phyloP scores from a whole-genome alignment of 1,139 yeast genomes.

The Nematodospora anomalae region DNA sequence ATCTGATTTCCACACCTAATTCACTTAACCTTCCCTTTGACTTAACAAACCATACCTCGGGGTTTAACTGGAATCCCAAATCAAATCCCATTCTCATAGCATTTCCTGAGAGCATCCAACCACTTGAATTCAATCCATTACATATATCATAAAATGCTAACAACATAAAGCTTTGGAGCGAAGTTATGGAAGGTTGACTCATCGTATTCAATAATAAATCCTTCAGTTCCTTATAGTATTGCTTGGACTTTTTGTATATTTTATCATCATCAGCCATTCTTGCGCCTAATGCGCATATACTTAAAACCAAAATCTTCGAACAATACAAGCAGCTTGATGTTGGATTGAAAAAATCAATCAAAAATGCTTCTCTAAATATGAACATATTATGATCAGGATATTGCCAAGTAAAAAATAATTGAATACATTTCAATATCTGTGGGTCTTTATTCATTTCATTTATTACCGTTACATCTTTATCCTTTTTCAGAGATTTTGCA shows the following conservation, averaged over 20 bases:
- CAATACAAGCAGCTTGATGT: constrained; percentile 49
- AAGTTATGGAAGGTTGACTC: constrained; percentile 42
- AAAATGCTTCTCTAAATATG: constrained; percentile 64
- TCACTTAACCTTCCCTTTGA: constrained; percentile 29
- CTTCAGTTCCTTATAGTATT: constrained; percentile 51
- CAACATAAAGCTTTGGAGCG: constrained; percentile 49
- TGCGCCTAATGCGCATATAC: constrained; percentile 60
- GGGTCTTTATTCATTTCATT: constrained; percentile 33
- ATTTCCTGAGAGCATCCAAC: constrained; percentile 62
- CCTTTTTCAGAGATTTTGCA: constrained; percentile 22
- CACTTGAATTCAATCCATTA: constrained; percentile 54
- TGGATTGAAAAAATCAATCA: constrained; percentile 56
- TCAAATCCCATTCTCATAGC: constrained; percentile 68
- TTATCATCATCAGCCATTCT: constrained; percentile 46
- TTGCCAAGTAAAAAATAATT: constrained; percentile 62
- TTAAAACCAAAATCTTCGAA: constrained; percentile 49
- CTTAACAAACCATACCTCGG: constrained; percentile 54
- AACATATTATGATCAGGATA: constrained; percentile 66
- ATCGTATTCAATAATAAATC: constrained; percentile 39
- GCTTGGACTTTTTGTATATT: constrained; percentile 35
- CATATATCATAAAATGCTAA: constrained; percentile 60
- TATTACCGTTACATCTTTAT: constrained; percentile 17
- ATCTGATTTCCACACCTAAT: constrained; percentile 53
- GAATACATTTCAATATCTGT: constrained; percentile 49
- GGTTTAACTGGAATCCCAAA: constrained; percentile 63